Evolutionary conservation across 495 filamentous ascomycete genomes (phyloP), one percentile per base, ranked within the genome.

Genomic region (Choiromyces venosus): DNA sequence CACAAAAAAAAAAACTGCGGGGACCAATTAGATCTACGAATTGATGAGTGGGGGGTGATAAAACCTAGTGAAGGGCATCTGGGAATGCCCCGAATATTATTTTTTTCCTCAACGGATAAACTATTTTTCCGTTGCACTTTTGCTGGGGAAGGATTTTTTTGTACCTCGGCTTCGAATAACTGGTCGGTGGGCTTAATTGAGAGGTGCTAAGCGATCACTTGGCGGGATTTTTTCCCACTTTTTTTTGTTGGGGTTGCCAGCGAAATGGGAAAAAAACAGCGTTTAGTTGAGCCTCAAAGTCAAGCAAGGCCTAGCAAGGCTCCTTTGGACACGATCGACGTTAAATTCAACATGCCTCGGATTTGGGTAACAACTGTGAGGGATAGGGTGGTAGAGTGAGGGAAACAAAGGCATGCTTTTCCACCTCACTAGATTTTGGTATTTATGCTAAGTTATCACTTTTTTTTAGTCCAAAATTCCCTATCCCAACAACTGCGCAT

Each of bases 211-310:
- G 52, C 52, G 10, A 61, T 61, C 10, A 19, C 25, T 61, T 33
- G 52, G 10, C 52, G 25, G n/a, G n/a, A 10, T 9, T 52, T 40
- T 40, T 40, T 16, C 39, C 14, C 39, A 10, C 4, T 29, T 56
- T 61, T 61, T 61, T 61, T 61, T 61, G 52, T 61, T 61, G 52
- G 52, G 52, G 52, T 33, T 52, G 52, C 25, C 52, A 61, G n/a
- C 46, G n/a, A 52, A 56, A 56, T 14, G 5, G 25, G 40, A 19
- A 18, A 44, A 19, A n/a, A 56, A 56, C 46, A 56, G 25, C 10
- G 7, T 33, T 61, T 14, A 61, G 52, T 33, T 61, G 52, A 61
- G 52, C 52, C 52, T 61, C 52, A 61, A n/a, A 33, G 52, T 33
- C 25, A 14, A 14, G 33, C 25, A n/a, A n/a, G n/a, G n/a, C n/a